phyloP scores from a whole-genome alignment of 495 filamentous ascomycete genomes.

The Talaromyces proteolyticus region DNA sequence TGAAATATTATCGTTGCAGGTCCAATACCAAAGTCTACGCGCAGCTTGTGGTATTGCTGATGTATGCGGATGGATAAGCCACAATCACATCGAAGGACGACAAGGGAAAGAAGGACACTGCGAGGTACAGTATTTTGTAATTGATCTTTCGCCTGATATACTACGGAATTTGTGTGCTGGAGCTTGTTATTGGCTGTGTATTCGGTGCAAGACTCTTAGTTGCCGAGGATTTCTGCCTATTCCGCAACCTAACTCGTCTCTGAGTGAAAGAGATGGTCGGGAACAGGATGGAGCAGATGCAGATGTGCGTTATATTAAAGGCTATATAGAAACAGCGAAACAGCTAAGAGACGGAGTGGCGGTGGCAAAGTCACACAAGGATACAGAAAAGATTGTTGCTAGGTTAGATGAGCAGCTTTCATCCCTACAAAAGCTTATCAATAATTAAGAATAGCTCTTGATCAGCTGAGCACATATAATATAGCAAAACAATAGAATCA shows the following conservation, averaged over 20 bases:
- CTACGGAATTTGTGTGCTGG: not conserved
- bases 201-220: not conserved
- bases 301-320: not conserved
- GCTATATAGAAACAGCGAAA: not conserved
- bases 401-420: too few relatives aligned
- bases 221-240: not conserved
- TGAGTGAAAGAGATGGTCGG: not conserved
- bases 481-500: too few relatives aligned
- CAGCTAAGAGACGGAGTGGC: not conserved
- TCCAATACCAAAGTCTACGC: not conserved
- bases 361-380: not conserved
- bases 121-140: not conserved
- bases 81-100: not conserved
- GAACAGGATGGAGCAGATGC: not conserved
- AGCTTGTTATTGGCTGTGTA: conserved; percentile 1
- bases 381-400: not conserved
- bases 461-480: too few relatives aligned
- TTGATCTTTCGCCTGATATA: not conserved
- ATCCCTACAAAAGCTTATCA: too few relatives aligned
- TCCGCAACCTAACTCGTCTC: not conserved
- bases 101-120: too few relatives aligned
- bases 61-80: not conserved
- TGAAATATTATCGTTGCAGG: not conserved
- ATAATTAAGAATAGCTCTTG: too few relatives aligned
- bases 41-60: not conserved